Evolutionary conservation across 805 yeast species (phyloP).

Genomic region (Lipomyces sp.): DNA sequence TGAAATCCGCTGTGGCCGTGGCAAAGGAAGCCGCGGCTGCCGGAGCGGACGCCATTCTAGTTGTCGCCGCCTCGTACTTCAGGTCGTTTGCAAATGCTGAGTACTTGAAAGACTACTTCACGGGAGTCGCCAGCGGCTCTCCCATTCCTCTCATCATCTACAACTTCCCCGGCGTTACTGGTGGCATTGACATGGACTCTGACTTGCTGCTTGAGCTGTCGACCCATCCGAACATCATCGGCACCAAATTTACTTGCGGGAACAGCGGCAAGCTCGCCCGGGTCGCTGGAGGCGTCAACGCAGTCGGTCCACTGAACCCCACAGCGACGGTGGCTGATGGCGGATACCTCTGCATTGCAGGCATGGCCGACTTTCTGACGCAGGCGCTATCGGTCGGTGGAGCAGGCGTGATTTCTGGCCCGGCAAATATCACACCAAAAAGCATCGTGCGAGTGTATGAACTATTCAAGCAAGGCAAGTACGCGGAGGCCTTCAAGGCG

Average conservation of each 20-base stretch:
- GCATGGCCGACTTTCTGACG: conserved; percentile 52
- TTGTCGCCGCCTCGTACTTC: conserved; percentile 49
- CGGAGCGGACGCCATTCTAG: conserved; percentile 36
- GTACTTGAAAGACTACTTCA: conserved; percentile 47
- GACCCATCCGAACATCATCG: conserved; percentile 46
- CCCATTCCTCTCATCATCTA: conserved; percentile 47
- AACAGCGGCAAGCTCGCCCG: conserved; percentile 51
- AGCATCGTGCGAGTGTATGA: conserved; percentile 40
- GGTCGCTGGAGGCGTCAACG: conserved; percentile 15
- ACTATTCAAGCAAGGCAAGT: conserved; percentile 44
- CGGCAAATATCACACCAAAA: conserved; percentile 53
- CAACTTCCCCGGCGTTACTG: conserved; percentile 50
- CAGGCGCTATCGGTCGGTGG: conserved; percentile 50
- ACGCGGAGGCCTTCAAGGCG: conserved; percentile 44
- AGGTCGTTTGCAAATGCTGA: conserved; percentile 46
- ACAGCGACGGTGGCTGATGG: conserved; percentile 36
- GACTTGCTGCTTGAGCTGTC: conserved; percentile 41
- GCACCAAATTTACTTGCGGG: conserved; percentile 44
- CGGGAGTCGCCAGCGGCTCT: conserved; percentile 45
- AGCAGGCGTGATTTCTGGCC: conserved; percentile 52
- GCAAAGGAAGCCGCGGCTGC: conserved; percentile 33
- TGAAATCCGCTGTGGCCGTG: conserved; percentile 44
- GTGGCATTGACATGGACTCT: conserved; percentile 42
- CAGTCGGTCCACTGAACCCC: conserved; percentile 44
- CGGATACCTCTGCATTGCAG: conserved; percentile 48